Conservation (phyloP, 495 filamentous ascomycete species). For the Aspergillus egyptiacus region DNA sequence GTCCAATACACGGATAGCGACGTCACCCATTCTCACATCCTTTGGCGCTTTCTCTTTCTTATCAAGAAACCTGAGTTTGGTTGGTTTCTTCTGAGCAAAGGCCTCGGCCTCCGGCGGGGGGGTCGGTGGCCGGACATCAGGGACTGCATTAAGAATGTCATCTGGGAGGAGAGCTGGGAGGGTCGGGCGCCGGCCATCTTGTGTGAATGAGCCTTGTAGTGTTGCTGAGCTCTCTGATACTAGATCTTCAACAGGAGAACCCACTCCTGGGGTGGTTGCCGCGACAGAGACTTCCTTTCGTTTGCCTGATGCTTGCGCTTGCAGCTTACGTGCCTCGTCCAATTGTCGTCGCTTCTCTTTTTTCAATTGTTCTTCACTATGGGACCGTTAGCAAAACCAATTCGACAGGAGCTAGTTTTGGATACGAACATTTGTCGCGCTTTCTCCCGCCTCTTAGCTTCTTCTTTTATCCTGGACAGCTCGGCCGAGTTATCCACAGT, state of each 20-base stretch:
- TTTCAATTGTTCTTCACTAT: constrained; percentile 39
- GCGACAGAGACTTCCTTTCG: constrained; percentile 24
- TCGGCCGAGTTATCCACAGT: constrained; percentile 41
- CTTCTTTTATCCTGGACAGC: constrained; percentile 33
- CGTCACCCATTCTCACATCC: constrained; percentile 47
- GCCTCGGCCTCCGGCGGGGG: constrained; percentile 29
- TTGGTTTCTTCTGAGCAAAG: constrained; percentile 28
- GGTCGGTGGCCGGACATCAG: constrained; percentile 34
- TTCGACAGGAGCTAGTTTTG: neutral
- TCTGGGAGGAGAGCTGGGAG: constrained; percentile 49
- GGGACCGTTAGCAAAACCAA: constrained; percentile 17
- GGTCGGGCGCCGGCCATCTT: constrained; percentile 31
- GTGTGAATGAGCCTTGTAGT: constrained; percentile 36
- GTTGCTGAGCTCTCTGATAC: constrained; percentile 39
- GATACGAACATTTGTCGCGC: constrained; percentile 32
- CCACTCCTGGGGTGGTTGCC: neutral
- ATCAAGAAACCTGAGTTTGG: constrained; percentile 48
- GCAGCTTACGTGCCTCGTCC: constrained; percentile 42
- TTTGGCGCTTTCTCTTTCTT: constrained; percentile 46
- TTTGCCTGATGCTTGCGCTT: constrained; percentile 36
- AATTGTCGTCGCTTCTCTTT: constrained; percentile 45
- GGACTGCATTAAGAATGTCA: constrained; percentile 46
- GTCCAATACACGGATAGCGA: constrained; percentile 49
- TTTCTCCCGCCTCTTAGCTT: constrained; percentile 38
- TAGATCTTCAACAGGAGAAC: constrained; percentile 26